Percentiles rank a stretch among this genome's conserved stretches.
phyloP scores from a whole-genome alignment of 208 protist genomes.

The Leishmania martiniquensis region DNA sequence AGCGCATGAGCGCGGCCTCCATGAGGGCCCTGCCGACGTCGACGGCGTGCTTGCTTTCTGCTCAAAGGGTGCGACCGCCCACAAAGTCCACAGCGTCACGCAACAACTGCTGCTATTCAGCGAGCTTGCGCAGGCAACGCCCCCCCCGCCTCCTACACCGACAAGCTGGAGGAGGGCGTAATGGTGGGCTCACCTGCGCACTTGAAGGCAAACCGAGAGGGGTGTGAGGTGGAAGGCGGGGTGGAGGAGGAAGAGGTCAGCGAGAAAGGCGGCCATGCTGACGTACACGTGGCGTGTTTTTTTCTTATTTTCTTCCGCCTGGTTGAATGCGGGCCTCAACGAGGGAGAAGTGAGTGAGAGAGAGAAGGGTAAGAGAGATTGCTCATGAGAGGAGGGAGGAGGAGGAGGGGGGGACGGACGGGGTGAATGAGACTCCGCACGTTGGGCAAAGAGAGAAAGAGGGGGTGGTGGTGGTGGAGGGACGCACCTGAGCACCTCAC shows the following conservation, averaged over 20 bases:
- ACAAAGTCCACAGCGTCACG: neutral
- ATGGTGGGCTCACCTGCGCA: neutral
- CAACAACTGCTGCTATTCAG: neutral
- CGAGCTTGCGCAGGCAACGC: constrained; percentile 14
- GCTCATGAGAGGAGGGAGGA: no score
- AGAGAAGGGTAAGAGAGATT: neutral
- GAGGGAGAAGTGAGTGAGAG: no score
- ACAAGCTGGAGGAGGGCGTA: constrained; percentile 49
- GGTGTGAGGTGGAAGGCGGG: neutral
- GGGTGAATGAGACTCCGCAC: neutral
- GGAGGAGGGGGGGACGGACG: no score
- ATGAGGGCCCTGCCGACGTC: constrained; percentile 11
- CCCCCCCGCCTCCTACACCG: constrained; percentile 27
- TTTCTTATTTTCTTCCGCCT: no score
- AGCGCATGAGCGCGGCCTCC: constrained; percentile 19
- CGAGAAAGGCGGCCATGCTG: no score
- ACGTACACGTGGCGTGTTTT: no score
- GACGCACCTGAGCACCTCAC: neutral
- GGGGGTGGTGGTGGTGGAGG: neutral
- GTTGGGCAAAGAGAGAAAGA: neutral
- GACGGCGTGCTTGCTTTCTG: neutral
- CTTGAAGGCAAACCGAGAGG: neutral
- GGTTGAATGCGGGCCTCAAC: no score
- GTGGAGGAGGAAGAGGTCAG: neutral
- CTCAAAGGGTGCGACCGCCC: neutral